Percentiles rank a stretch among this genome's conserved stretches.
Evolutionary conservation across 805 yeast genomes (phyloP).

Genomic region (Sungouiella blattae): DNA sequence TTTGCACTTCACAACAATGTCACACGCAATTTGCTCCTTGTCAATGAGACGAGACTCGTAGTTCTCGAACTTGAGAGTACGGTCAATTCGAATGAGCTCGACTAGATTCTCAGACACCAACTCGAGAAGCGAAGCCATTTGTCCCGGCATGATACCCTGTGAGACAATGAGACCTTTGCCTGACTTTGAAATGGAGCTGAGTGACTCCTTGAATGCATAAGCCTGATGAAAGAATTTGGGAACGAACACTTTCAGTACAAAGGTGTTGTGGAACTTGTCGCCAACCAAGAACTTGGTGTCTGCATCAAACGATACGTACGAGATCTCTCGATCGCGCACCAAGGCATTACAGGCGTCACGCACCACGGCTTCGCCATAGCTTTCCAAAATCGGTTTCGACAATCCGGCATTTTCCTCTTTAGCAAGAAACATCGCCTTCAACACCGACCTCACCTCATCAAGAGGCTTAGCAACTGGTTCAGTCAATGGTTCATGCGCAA

Average conservation of each 20-base stretch:
- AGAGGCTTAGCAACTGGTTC: slow-evolving; percentile 5
- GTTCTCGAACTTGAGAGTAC: slow-evolving; percentile 49
- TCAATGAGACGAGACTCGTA: slow-evolving; percentile 78
- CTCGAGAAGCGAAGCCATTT: slow-evolving; percentile 61
- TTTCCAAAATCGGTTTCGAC: slow-evolving; percentile 46
- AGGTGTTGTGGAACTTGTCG: slow-evolving; percentile 45
- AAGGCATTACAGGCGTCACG: slow-evolving; percentile 49
- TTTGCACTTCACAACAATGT: slow-evolving; percentile 42
- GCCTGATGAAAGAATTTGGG: slow-evolving; percentile 44
- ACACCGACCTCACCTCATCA: slow-evolving; percentile 38
- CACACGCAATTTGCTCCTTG: slow-evolving; percentile 63
- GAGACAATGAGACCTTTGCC: slow-evolving; percentile 55
- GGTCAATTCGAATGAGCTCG: slow-evolving; percentile 42
- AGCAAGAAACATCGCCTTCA: slow-evolving; percentile 60
- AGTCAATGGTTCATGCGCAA: slow-evolving; percentile 29
- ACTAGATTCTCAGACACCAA: slow-evolving; percentile 36
- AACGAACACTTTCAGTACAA: slow-evolving; percentile 36
- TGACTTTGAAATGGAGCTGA: slow-evolving; percentile 39
- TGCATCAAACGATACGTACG: slow-evolving; percentile 39
- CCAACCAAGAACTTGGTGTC: slow-evolving; percentile 53
- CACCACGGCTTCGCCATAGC: slow-evolving; percentile 44
- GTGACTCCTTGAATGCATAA: slow-evolving; percentile 38
- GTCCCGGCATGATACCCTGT: slow-evolving; percentile 55
- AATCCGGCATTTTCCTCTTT: slow-evolving; percentile 44
- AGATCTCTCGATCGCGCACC: slow-evolving; percentile 54